Percentiles rank a stretch among this genome's conserved stretches.
Conservation (phyloP, 106 monocot genomes). For the Gastrodia elata region DNA sequence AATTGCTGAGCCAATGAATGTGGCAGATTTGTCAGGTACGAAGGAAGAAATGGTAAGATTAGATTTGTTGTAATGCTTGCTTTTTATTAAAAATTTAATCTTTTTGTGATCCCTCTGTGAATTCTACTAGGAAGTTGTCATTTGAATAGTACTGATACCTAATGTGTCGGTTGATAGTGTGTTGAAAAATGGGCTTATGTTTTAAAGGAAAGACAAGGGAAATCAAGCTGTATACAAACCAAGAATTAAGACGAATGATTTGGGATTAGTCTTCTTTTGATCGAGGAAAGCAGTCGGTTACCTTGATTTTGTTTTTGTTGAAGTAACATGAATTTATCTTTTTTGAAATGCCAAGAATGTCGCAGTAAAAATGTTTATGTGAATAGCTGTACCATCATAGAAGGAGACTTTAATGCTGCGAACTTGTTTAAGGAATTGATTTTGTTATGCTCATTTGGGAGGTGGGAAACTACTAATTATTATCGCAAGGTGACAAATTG, state of each 20-base stretch:
- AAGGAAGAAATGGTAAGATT: slow-evolving; percentile 4
- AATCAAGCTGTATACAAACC: background rate
- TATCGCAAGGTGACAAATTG: background rate
- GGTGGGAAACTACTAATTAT: background rate
- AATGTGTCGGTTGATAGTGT: background rate
- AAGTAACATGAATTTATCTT: background rate
- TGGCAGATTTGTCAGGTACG: slow-evolving; percentile 4
- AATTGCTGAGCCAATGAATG: background rate
- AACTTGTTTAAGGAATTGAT: background rate
- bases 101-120: background rate
- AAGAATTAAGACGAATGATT: background rate
- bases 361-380: background rate
- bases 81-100: background rate
- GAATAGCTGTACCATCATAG: background rate
- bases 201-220: background rate
- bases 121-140: background rate
- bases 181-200: background rate
- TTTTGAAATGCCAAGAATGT: background rate
- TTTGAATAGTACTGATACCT: background rate
- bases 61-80: background rate
- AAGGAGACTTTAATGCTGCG: background rate
- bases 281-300: background rate
- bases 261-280: background rate
- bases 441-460: background rate
- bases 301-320: background rate